phyloP scores from a whole-genome alignment of 1,139 yeast species.

The Eremothecium sinecaudum region DNA sequence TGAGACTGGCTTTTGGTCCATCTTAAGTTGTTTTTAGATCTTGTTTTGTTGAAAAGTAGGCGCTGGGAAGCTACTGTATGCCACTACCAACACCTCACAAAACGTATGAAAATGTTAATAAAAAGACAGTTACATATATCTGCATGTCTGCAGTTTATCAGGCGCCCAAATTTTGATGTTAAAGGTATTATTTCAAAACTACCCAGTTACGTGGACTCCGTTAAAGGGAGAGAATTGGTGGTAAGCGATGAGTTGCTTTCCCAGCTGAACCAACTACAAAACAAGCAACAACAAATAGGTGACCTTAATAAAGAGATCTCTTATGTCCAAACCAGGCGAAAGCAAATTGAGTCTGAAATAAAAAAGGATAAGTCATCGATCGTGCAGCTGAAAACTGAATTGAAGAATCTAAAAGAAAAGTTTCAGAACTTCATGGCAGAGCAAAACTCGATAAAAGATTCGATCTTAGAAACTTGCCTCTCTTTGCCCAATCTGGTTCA shows the following conservation, averaged over 20 bases:
- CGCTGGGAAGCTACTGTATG: no score
- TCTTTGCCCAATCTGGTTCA: conserved; percentile 63
- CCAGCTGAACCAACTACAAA: conserved; percentile 32
- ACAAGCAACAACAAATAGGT: conserved; percentile 21
- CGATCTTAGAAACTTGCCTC: conserved; percentile 34
- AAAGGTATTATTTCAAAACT: conserved; percentile 38
- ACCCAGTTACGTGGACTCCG: conserved; percentile 37
- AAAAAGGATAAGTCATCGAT: conserved; percentile 19
- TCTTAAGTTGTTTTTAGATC: no score
- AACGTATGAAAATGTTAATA: no score
- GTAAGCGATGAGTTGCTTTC: conserved; percentile 23
- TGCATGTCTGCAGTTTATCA: conserved; percentile 12
- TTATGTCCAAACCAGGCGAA: conserved; percentile 26
- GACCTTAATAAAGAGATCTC: conserved; percentile 19
- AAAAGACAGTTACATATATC: conserved; percentile 6
- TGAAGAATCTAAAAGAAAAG: conserved; percentile 23
- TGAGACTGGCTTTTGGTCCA: no score
- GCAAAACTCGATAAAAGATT: conserved; percentile 33
- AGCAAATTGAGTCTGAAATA: conserved; percentile 23
- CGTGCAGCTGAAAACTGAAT: not conserved
- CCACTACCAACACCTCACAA: no score
- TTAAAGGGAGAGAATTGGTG: conserved; percentile 38
- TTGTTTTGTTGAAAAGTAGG: no score
- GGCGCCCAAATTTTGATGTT: conserved; percentile 43
- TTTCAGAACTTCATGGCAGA: conserved; percentile 12